Conservation (phyloP, 1,284 basidiomycete genomes). For the Cryptococcus amylolentus region DNA sequence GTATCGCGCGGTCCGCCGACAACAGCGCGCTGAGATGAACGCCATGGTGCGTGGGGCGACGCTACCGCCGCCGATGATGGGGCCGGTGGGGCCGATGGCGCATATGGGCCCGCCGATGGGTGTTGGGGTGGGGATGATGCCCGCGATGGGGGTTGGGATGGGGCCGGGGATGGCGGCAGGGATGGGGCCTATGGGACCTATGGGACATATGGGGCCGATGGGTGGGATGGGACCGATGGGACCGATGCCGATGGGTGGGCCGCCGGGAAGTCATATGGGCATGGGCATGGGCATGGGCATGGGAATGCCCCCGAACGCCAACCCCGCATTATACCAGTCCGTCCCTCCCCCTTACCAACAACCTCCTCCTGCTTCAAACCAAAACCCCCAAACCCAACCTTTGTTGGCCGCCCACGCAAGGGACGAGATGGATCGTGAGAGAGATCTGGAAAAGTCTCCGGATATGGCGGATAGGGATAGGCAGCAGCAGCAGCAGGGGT, state of each 20-base stretch:
- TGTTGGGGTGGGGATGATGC: not conserved
- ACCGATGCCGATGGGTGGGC: slow-evolving; percentile 7
- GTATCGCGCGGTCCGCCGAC: slow-evolving; percentile 33
- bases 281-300: slow-evolving; percentile 4
- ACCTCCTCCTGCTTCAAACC: slow-evolving; percentile 6
- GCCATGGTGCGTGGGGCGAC: slow-evolving; percentile 28
- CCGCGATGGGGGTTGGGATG: slow-evolving; percentile 6
- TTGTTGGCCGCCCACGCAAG: not conserved
- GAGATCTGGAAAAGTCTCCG: slow-evolving; percentile 3
- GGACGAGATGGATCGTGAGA: not conserved
- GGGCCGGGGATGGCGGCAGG: slow-evolving; percentile 7
- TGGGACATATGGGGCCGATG: slow-evolving; percentile 7
- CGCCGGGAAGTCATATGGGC: not conserved
- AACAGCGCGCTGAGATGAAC: slow-evolving; percentile 36
- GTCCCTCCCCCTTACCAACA: slow-evolving; percentile 19
- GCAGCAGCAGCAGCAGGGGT: slow-evolving; percentile 11
- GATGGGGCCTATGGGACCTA: slow-evolving; percentile 8
- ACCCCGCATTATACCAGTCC: not conserved
- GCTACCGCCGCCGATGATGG: slow-evolving; percentile 26
- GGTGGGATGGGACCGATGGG: slow-evolving; percentile 9
- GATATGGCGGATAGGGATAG: slow-evolving; percentile 3
- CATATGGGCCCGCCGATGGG: slow-evolving; percentile 15
- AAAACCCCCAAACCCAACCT: slow-evolving; percentile 4
- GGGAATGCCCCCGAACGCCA: not conserved
- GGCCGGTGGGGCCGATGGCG: slow-evolving; percentile 9